phyloP scores from a whole-genome alignment of 495 filamentous ascomycete genomes.

The Chaetomidium leptoderma region DNA sequence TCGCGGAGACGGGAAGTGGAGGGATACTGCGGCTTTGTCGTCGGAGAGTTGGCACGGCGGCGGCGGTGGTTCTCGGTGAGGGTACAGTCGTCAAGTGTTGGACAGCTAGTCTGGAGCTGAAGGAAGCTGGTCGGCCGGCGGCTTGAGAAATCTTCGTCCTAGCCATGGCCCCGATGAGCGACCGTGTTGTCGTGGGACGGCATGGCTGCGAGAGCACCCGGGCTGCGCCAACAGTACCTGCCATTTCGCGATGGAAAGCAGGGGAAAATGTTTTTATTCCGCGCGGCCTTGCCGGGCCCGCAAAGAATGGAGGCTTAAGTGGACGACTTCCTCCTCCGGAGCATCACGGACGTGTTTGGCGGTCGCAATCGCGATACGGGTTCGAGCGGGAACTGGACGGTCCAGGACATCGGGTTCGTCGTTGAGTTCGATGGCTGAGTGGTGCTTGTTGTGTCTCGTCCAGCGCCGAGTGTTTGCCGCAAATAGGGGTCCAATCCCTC shows the following conservation, averaged over 20 bases:
- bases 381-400: background rate
- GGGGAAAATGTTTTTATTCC: background rate
- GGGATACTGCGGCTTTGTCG: background rate
- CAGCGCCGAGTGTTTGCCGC: background rate
- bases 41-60: background rate
- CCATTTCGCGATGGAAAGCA: conserved; percentile 11
- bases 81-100: background rate
- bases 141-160: background rate
- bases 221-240: background rate
- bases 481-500: conserved; percentile 1
- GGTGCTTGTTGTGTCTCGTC: background rate
- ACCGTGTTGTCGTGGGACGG: background rate
- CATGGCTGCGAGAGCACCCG: conserved; percentile 15
- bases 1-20: background rate
- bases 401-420: background rate
- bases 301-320: conserved; percentile 4
- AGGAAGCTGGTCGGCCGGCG: background rate
- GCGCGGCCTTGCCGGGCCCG: conserved; percentile 9
- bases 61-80: background rate
- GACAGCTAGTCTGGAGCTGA: background rate
- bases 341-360: conserved; percentile 18
- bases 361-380: conserved; percentile 10
- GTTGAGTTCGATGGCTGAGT: background rate
- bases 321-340: background rate
- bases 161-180: background rate